Evolutionary conservation across 106 monocot genomes (phyloP).

Genomic region (Dendrobium catenatum): DNA sequence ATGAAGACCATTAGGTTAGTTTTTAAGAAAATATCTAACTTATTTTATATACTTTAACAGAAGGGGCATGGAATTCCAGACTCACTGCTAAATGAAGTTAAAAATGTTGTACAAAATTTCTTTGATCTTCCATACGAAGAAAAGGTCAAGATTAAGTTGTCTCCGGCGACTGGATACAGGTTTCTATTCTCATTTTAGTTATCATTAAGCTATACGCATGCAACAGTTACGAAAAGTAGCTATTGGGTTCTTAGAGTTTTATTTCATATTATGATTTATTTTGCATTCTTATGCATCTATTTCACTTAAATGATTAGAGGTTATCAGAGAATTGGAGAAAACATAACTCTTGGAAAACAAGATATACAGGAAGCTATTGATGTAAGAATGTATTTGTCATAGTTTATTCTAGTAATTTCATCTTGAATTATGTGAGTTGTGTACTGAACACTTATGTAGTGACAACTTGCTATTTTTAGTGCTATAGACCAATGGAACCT

Average conservation of each 20-base stretch:
- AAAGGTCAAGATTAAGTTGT: constrained; percentile 80
- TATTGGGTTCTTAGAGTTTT: background rate
- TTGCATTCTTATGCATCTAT: background rate
- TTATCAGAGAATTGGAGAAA: constrained; percentile 81
- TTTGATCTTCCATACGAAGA: constrained; percentile 74
- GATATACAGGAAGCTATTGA: constrained; percentile 98
- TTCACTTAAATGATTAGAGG: constrained; percentile 39
- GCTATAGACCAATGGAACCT: constrained; percentile 52
- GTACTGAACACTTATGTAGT: background rate
- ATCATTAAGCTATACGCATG: background rate
- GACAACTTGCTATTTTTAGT: constrained; percentile 27
- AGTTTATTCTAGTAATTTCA: too few relatives aligned
- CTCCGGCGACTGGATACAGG: constrained; percentile 64
- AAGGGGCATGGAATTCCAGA: constrained; percentile 84
- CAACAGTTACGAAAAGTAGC: background rate
- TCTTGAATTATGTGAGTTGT: too few relatives aligned
- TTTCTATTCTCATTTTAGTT: constrained; percentile 1
- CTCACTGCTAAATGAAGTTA: constrained; percentile 63
- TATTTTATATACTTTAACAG: constrained; percentile 22
- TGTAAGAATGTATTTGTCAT: constrained; percentile 36
- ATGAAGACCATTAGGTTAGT: too few relatives aligned
- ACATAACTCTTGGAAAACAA: constrained; percentile 69
- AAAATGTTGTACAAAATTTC: constrained; percentile 53
- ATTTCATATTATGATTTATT: too few relatives aligned
- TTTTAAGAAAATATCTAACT: too few relatives aligned